Base-by-base conservation (phyloP, 176 grass and related monocot genomes). In the Alloteropsis semialata region DNA sequence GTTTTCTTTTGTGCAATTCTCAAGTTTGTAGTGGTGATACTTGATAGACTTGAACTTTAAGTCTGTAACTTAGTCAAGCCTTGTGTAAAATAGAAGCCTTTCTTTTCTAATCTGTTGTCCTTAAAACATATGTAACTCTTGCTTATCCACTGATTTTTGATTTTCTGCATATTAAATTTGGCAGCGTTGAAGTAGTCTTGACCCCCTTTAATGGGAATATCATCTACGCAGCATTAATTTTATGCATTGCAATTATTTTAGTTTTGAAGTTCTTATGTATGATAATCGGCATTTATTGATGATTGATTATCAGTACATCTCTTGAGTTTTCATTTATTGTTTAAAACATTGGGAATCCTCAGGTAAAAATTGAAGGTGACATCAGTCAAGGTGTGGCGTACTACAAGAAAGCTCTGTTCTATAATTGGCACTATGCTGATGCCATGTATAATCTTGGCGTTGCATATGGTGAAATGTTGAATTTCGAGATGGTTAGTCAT, bases 381-480 rank as follows among this genome's bases (percentile, higher is more conserved):
- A 87, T 99, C 86, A 92, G 92, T 85, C 89, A 96, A 96, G 97
- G 97, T 8, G 93, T 99, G 63, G 80, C 85, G 53, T 99, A 99
- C 89, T 99, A 99, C 87, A 99, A 99, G 84, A 99, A 90, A 87
- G 97, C 97, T 69, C 86, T 99, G 55, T 96, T 86, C 72, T 99
- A 96, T 67, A 99, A 99, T 62, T 99, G 97, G 93, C 97, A 94
- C 29, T 96, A 99, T 89, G 93, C 97, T 85, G 97, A 99, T 96
- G 97, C 97, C 4, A 92, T 99, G 93, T 99, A 99, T 87, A 99
- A 99, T 84, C 97, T 99, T 75, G 97, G 97, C 5, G 97, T 99
- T 76, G 93, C 97, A 75, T 96, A 99, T 86, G 97, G 97, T 81
- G 97, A 99, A 96, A 99, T 99, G 93, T 89, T 99, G 65, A 84